Base-by-base conservation (phyloP, 1,284 basidiomycete genomes). In the Ustilago xerochloae region DNA sequence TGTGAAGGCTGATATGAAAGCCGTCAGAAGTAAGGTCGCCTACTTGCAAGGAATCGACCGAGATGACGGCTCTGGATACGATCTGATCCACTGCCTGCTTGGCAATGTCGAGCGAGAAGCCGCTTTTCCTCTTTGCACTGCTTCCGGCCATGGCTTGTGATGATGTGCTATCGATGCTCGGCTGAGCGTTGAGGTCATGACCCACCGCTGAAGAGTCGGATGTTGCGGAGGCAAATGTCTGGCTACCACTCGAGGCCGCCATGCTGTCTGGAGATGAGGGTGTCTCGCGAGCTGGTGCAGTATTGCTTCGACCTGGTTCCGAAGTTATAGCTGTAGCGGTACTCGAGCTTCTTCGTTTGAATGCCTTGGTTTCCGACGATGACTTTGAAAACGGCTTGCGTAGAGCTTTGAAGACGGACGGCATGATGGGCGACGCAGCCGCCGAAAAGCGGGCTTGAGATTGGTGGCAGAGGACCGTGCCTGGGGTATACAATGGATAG, bases 81-180 rank as follows among this genome's bases (percentile, higher is more conserved):
- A 72, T 72, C 52, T 72, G 69, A 24, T 57, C 60, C 26, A 72
- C 69, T 0, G 56, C 63, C 26, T 72, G 60, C 22, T 63, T 72
- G 10, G 69, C 63, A 4, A 72, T 35, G 49, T 67, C 57, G 33
- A 67, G 60, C 5, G 69, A 61, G 24, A 72, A 63, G 12, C n/a
- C 15, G 24, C 45, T 50, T 12, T 39, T 46, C 29, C 36, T 68
- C n/a, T 29, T 54, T 13, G 9, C 18, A n/a, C 26, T 49, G 13
- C 45, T 12, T 4, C 16, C 41, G 22, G 26, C 46, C 18, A 4
- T 20, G 13, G 22, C 51, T 7, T n/a, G 9, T 13, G 65, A 46
- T 1, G 20, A 26, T 10, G 29, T 20, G 29, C 54, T 54, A 7
- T 53, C 46, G 35, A 54, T 33, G 50, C 54, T 62, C 9, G 39